Evolutionary conservation across 2,329 filamentous ascomycete species (phyloP), one percentile per base, ranked within the genome.

Genomic region (Ilyonectria sp.): DNA sequence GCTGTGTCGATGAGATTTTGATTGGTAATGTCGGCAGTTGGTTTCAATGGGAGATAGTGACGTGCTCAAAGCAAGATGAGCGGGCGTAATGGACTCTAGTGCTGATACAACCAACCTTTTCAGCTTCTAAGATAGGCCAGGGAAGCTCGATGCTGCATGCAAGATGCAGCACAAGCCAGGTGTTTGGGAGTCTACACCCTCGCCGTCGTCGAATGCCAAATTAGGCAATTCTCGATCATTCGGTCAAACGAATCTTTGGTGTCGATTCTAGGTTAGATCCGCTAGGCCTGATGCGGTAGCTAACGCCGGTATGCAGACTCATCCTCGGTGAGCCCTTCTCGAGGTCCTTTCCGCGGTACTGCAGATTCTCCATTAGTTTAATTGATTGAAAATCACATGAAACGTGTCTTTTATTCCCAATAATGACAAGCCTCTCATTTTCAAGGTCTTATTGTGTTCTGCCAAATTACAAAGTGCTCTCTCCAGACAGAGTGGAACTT

Each of bases 141-240:
- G 5, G 26, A 26, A 26, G 26, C 31, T 33, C 9, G 31, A 33
- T 33, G 31, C 31, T 37, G n/a, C 21, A 57, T 69, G 65, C 69
- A 71, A 17, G 15, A 43, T n/a, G 15, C 40, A 43, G 15, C 40
- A 43, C 40, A 43, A 43, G n/a, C 40, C 40, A 43, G 4, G 40
- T 43, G 40, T 43, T 43, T 43, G 40, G 31, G 31, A 33, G 8
- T 43, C 26, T 7, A 6, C 15, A n/a, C 40, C 15, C n/a, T 43
- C 15, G n/a, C 40, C 17, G 6, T n/a, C 7, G 40, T 43, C 7
- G n/a, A 15, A 43, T 43, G 4, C 40, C 17, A 17, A 43, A 43
- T 43, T 43, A 17, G 40, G 40, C 8, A 43, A n/a, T 43, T 8
- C 15, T 8, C 15, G 40, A 43, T 43, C 40, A 43, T 43, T 10